phyloP scores from a whole-genome alignment of 345 rosid species.

The Gossypium sturtianum region DNA sequence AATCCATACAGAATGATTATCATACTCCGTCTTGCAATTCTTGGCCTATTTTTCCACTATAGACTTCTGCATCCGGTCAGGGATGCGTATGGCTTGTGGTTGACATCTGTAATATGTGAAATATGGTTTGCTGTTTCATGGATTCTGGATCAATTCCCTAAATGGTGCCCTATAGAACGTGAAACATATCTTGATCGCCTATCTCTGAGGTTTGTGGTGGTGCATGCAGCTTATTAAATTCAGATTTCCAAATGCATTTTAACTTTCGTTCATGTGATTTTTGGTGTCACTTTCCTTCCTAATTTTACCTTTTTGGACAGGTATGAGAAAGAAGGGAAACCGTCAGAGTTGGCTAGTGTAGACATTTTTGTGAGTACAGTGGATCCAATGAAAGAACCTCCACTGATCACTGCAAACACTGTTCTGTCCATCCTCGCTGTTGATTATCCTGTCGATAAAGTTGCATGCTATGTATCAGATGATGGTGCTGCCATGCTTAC shows the following conservation, averaged over 20 bases:
- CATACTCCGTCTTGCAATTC: constrained; percentile 75
- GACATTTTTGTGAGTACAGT: constrained; percentile 94
- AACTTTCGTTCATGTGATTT: not conserved
- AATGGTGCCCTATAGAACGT: constrained; percentile 80
- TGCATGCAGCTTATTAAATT: not conserved
- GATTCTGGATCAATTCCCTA: constrained; percentile 97
- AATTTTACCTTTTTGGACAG: constrained; percentile 30
- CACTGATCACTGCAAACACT: constrained; percentile 93
- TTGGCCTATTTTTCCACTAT: constrained; percentile 89
- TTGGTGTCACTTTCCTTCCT: not conserved
- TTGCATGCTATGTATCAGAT: constrained; percentile 95
- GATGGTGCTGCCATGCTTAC: constrained; percentile 99
- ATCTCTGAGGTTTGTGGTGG: constrained; percentile 66
- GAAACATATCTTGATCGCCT: constrained; percentile 96
- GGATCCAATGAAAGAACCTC: constrained; percentile 97
- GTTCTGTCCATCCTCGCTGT: constrained; percentile 95
- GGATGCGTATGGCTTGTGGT: constrained; percentile 89
- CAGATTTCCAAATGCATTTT: not conserved
- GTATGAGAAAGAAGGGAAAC: constrained; percentile 97
- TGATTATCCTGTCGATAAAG: constrained; percentile 92
- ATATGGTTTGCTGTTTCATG: constrained; percentile 97
- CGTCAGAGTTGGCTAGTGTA: constrained; percentile 68
- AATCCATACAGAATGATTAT: constrained; percentile 87
- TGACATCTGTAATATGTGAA: constrained; percentile 95
- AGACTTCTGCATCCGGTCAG: constrained; percentile 86